These are phyloP conservation scores for Mycena vulgaris DNA, from an alignment of 768 basidiomycete species.

Conservation along the genomic window DNA sequence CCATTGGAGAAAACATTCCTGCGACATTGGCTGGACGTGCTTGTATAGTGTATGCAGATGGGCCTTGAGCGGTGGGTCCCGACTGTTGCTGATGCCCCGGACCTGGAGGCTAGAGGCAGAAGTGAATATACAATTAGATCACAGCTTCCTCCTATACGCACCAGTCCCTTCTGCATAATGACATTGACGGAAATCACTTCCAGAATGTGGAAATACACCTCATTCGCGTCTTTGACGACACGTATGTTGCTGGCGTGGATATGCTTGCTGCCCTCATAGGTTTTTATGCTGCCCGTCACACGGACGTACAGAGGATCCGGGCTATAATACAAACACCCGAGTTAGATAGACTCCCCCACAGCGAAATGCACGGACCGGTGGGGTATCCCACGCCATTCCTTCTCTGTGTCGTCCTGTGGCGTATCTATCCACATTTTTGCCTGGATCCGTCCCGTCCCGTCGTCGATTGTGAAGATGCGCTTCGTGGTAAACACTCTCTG, in stretches of 20 bases:
- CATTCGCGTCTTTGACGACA: constrained; percentile 76
- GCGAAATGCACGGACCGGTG: constrained; percentile 43
- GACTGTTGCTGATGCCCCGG: constrained; percentile 25
- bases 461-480: constrained; percentile 83
- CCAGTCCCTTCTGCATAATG: constrained; percentile 76
- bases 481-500: constrained; percentile 85
- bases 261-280: constrained; percentile 85
- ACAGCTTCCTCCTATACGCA: constrained; percentile 49
- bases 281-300: constrained; percentile 86
- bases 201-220: constrained; percentile 86
- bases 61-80: constrained; percentile 8
- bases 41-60: constrained; percentile 54
- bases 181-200: constrained; percentile 82
- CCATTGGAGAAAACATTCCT: constrained; percentile 39
- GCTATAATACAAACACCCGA: not conserved
- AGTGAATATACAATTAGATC: not conserved
- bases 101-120: constrained; percentile 16
- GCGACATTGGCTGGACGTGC: constrained; percentile 25
- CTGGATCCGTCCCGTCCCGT: constrained; percentile 87
- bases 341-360: not conserved
- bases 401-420: constrained; percentile 67
- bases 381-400: constrained; percentile 62
- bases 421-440: constrained; percentile 89
- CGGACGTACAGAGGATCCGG: constrained; percentile 74
- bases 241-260: constrained; percentile 86